Evolutionary conservation across 73 alveolate species (phyloP).

Genomic region (Paramecium sonneborni): DNA sequence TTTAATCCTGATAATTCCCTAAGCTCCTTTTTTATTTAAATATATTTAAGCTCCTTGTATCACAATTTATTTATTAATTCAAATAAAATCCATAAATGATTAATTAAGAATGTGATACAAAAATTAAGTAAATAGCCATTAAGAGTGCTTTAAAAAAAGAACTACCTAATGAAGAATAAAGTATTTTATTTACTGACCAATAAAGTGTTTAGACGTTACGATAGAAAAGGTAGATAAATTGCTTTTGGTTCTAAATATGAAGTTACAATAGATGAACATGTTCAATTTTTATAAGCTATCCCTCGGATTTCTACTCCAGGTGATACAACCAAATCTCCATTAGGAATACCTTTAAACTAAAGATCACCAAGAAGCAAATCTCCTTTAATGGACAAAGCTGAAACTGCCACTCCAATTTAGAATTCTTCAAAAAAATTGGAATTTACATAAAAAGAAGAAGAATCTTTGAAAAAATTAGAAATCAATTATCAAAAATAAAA

Average conservation of each 20-base stretch:
- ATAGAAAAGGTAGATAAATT: constrained; percentile 14
- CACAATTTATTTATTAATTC: not conserved
- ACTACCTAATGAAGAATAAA: not conserved
- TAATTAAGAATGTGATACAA: not conserved
- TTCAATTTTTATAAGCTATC: not conserved
- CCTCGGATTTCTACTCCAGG: not conserved
- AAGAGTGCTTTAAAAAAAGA: constrained; percentile 7
- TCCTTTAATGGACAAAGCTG: not conserved
- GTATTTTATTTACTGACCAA: not conserved
- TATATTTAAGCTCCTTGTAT: not conserved
- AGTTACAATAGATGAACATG: constrained; percentile 7
- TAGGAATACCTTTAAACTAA: not conserved
- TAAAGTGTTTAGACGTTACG: not conserved
- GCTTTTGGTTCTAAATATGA: not conserved
- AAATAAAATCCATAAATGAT: not conserved
- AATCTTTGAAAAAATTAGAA: not conserved
- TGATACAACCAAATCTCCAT: not conserved
- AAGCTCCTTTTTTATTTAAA: not conserved
- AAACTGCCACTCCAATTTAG: not conserved
- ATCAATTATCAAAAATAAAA: not conserved
- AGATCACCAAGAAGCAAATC: not conserved
- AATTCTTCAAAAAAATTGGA: not conserved
- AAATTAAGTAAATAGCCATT: not conserved
- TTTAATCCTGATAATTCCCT: not conserved
- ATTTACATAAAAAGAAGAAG: not conserved